Percentiles rank a stretch among this genome's conserved stretches.
These are phyloP conservation scores for Astraeus odoratus DNA, from an alignment of 768 basidiomycete genomes.

Conservation along the genomic window DNA sequence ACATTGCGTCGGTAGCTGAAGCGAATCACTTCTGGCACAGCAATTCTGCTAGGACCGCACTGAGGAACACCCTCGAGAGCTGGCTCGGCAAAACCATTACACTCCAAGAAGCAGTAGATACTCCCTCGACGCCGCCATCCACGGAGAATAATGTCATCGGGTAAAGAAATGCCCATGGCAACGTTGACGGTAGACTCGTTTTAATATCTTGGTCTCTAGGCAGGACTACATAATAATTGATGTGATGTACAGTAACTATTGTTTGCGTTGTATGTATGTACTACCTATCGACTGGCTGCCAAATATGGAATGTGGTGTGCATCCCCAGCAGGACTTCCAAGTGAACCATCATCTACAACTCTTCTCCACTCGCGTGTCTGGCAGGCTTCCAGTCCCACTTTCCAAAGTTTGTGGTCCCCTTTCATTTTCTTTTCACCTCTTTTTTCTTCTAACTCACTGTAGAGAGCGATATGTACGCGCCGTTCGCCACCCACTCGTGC, in stretches of 20 bases:
- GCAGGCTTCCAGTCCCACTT: slow-evolving; percentile 2
- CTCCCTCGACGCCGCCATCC: no score
- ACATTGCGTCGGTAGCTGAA: slow-evolving; percentile 33
- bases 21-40: slow-evolving; percentile 68
- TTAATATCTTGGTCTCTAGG: no score
- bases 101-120: no score
- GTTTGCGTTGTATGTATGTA: background rate
- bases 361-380: slow-evolving; percentile 3
- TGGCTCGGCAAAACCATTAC: slow-evolving; percentile 14
- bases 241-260: no score
- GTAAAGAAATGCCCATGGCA: background rate
- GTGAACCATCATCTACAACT: slow-evolving; percentile 20
- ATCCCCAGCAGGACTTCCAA: background rate
- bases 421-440: slow-evolving; percentile 4
- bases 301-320: no score
- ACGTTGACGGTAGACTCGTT: no score
- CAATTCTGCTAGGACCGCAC: slow-evolving; percentile 13
- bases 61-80: slow-evolving; percentile 14
- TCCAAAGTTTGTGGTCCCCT: slow-evolving; percentile 8
- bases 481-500: slow-evolving; percentile 3
- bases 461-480: slow-evolving; percentile 20
- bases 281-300: slow-evolving; percentile 4
- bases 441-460: slow-evolving; percentile 12
- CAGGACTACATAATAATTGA: no score
- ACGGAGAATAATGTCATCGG: no score